Evolutionary conservation across 116 monocot species (phyloP).

Genomic region (Cymodocea nodosa): DNA sequence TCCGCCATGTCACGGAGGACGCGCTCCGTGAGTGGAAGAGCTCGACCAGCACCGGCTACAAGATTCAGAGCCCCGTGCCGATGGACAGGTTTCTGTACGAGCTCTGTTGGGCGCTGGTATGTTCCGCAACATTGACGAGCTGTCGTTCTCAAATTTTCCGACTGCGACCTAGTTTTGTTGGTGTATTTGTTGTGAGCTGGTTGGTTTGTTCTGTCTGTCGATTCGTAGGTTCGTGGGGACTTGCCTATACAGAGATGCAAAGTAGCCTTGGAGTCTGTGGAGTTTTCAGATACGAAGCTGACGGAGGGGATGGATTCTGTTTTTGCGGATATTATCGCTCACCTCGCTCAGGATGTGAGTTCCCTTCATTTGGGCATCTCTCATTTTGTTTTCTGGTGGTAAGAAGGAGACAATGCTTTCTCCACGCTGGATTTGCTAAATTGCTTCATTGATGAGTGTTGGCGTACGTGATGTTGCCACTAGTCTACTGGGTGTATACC

Average conservation of each 20-base stretch:
- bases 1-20: conserved; percentile 74
- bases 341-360: conserved; percentile 84
- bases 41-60: conserved; percentile 31
- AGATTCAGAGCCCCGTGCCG: conserved; percentile 51
- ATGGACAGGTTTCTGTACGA: conserved; percentile 80
- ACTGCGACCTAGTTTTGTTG: neutral
- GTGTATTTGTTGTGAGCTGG: neutral
- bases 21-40: conserved; percentile 71
- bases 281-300: conserved; percentile 25
- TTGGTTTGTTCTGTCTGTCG: neutral
- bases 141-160: neutral
- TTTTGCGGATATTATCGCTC: conserved; percentile 66
- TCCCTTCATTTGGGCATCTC: neutral
- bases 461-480: too few species aligned
- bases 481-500: too few species aligned
- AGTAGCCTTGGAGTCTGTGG: conserved; percentile 57
- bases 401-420: too few species aligned
- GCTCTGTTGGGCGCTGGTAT: conserved; percentile 86
- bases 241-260: conserved; percentile 74
- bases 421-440: too few species aligned
- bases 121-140: neutral
- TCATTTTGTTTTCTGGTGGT: too few species aligned
- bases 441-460: too few species aligned
- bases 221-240: conserved; percentile 52
- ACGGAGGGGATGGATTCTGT: conserved; percentile 52